A percentile compares a stretch with the other conserved stretches of the same genome.
Conservation (phyloP, 306 rosid genomes). For the Cajanus cajan region DNA sequence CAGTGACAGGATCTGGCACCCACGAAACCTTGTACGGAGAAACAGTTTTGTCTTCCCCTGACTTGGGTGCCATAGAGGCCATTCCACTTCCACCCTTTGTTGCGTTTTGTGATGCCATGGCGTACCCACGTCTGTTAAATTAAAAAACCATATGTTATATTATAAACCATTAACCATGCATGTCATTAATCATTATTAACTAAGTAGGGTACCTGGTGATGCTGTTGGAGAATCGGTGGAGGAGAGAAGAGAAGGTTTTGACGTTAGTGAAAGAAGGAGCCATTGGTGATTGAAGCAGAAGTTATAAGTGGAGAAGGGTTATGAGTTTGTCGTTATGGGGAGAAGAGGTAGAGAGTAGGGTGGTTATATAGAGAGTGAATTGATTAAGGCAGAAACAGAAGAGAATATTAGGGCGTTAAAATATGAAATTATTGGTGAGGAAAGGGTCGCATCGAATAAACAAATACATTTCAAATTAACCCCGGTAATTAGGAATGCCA, state of each 20-base stretch:
- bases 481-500: too few species aligned
- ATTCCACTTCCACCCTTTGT: conserved; percentile 41
- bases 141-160: background rate
- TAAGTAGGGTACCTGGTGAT: conserved; percentile 47
- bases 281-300: conserved; percentile 38
- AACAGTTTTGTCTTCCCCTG: conserved; percentile 41
- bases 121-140: conserved; percentile 67
- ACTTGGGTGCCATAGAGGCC: conserved; percentile 37
- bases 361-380: too few species aligned
- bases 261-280: conserved; percentile 77
- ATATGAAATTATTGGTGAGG: too few species aligned
- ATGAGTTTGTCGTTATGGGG: too few species aligned
- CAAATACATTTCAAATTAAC: too few species aligned
- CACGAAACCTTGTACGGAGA: conserved; percentile 60
- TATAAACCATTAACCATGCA: too few species aligned
- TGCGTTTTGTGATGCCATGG: conserved; percentile 53
- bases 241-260: conserved; percentile 55
- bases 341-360: background rate
- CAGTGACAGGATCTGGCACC: conserved; percentile 92
- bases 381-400: too few species aligned
- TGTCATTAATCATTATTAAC: too few species aligned
- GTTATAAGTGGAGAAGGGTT: background rate
- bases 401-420: too few species aligned
- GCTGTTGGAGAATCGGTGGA: conserved; percentile 45
- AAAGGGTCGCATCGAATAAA: too few species aligned